Evolutionary conservation across 371 early-diverging fungal genomes (phyloP).

Genomic region (Pancytospora philotis): DNA sequence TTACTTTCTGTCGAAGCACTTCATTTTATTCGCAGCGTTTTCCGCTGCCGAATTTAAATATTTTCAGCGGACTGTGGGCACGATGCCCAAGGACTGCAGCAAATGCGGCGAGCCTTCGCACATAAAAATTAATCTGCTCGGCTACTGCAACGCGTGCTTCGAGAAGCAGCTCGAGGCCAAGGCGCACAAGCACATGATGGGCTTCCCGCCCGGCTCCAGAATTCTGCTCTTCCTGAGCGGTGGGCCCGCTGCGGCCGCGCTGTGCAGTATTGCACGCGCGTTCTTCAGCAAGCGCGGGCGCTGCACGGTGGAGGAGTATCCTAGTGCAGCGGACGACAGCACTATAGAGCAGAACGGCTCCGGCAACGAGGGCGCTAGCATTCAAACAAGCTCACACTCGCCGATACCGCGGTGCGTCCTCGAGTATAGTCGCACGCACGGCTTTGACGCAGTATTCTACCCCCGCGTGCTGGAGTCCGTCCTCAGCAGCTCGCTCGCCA

Average conservation of each 20-base stretch:
- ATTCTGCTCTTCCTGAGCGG: constrained; percentile 26
- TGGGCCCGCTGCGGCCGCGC: not conserved
- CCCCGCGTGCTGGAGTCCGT: not conserved
- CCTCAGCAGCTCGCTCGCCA: not conserved
- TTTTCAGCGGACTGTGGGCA: not conserved
- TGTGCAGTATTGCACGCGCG: too few species aligned
- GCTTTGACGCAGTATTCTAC: constrained; percentile 18
- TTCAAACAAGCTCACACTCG: too few species aligned
- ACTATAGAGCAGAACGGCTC: not conserved
- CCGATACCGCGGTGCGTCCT: too few species aligned
- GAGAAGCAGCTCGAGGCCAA: constrained; percentile 18
- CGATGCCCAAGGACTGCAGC: constrained; percentile 22
- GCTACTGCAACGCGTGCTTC: constrained; percentile 40
- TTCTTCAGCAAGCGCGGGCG: constrained; percentile 21
- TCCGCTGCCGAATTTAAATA: too few species aligned
- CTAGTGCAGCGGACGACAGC: not conserved
- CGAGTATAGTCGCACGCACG: not conserved
- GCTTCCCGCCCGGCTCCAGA: constrained; percentile 21
- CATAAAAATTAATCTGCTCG: constrained; percentile 38
- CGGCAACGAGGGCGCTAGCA: not conserved
- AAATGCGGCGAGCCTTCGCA: constrained; percentile 20
- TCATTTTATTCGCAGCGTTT: too few species aligned
- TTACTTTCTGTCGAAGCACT: too few species aligned
- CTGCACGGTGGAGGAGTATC: not conserved
- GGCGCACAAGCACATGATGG: constrained; percentile 13